These are phyloP conservation scores for Amphicarpaea edgeworthii DNA, from an alignment of 306 rosid genomes.

Conservation along the genomic window DNA sequence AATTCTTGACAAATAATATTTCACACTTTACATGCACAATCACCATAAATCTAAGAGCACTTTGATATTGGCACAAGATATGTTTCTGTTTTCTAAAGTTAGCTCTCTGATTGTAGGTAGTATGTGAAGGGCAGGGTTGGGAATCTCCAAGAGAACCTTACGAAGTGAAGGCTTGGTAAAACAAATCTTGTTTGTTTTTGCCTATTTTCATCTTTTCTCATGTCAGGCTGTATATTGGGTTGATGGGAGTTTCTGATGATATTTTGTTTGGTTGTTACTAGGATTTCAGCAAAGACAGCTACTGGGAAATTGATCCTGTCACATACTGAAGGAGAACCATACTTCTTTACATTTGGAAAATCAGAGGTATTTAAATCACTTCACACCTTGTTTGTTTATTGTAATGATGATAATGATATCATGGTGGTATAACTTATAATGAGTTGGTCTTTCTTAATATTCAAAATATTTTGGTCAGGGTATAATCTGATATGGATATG, in stretches of 20 bases:
- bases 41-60: too few species aligned
- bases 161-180: conserved; percentile 96
- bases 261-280: conserved; percentile 52
- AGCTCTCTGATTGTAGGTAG: conserved; percentile 62
- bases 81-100: conserved; percentile 16
- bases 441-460: conserved; percentile 27
- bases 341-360: conserved; percentile 91
- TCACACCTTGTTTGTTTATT: conserved; percentile 21
- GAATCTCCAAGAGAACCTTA: conserved; percentile 97
- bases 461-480: conserved; percentile 36
- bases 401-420: background rate
- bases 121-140: conserved; percentile 93
- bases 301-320: conserved; percentile 75
- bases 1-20: too few species aligned
- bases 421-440: conserved; percentile 20
- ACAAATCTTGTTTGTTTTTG: conserved; percentile 21
- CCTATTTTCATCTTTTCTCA: background rate
- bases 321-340: conserved; percentile 74
- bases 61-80: too few species aligned
- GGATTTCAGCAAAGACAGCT: conserved; percentile 86
- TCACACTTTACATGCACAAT: too few species aligned
- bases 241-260: conserved; percentile 42
- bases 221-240: conserved; percentile 33
- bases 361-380: conserved; percentile 69
- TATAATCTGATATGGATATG: conserved; percentile 18